Base-by-base conservation (phyloP, 768 basidiomycete genomes). In the Pleurotus tuber-regium region DNA sequence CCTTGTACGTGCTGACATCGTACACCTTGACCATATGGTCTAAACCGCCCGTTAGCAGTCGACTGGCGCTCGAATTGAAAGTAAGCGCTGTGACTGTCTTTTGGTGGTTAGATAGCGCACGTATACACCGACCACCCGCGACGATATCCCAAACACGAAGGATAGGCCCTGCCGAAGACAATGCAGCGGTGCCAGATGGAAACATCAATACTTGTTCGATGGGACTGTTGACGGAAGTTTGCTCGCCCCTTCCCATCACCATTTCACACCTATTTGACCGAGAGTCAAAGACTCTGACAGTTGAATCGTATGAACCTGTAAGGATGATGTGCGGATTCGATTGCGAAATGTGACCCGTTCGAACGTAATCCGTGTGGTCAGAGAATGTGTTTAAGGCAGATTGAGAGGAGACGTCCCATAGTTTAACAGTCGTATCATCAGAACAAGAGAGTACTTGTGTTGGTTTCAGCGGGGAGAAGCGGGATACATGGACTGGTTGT, bases 11-110 rank as follows among this genome's bases (percentile, higher is more conserved):
- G 63, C 88, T 83, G 30, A 95, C 84, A 67, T 98, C 96, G 71
- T 98, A 99, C 28, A 98, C 95, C 70, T 99, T 99, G 52, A 98
- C 92, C 89, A 99, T 89, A 59, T 96, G 94, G 66, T 99, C 97
- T 55, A 99, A 74, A 36, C 90, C 84, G 25, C 93, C 97, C 0
- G 92, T 92, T 40, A 99, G 74, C 2, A 98, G 77, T 30, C 94
- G 80, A 57, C 83, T 81, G 23, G 88, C 84, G 43, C 74, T 78
- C 25, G 87, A 63, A 63, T 92, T 86, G 66, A 95, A 92, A 1
- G 92, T 74, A 36, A 97, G 76, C 12, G 92, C 80, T 0, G 96
- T 98, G 51, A 99, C 82, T 2, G 97, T 94, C 72, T 99, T 99
- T 70, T 98, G 96, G 65, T 99, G 97, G 71, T 98, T 98, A 29